Percentiles rank a stretch among this genome's conserved stretches.
Conservation (phyloP, 257 asterid species). For the Echium plantagineum region DNA sequence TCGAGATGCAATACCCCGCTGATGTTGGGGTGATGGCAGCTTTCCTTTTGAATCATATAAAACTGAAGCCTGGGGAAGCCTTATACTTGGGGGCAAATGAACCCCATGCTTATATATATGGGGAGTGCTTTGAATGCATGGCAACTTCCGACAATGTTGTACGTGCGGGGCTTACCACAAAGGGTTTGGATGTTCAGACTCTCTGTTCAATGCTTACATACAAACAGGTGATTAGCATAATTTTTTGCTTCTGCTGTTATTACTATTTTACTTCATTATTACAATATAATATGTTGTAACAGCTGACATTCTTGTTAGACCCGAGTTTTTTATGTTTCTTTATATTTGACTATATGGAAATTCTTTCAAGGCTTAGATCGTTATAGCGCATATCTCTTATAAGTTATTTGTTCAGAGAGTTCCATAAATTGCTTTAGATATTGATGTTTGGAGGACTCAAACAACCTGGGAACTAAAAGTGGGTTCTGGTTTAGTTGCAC, state of each 20-base stretch:
- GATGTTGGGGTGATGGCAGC: constrained; percentile 79
- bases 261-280: not conserved
- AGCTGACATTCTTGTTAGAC: not conserved
- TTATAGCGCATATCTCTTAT: too few species aligned
- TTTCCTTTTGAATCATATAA: constrained; percentile 66
- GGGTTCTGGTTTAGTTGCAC: too few species aligned
- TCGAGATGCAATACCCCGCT: constrained; percentile 76
- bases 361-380: too few species aligned
- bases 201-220: constrained; percentile 97
- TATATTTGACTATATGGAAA: not conserved
- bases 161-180: constrained; percentile 95
- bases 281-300: not conserved
- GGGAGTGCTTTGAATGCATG: constrained; percentile 95
- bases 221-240: constrained; percentile 57
- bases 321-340: not conserved
- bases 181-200: constrained; percentile 65
- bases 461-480: too few species aligned
- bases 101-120: constrained; percentile 82
- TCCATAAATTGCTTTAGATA: too few species aligned
- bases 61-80: constrained; percentile 85
- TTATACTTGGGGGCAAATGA: constrained; percentile 80
- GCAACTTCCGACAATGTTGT: constrained; percentile 97
- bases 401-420: too few species aligned
- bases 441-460: too few species aligned
- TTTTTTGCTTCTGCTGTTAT: not conserved